Conservation (phyloP, 1,139 yeast species). For the Debaryomycetaceae sp. region DNA sequence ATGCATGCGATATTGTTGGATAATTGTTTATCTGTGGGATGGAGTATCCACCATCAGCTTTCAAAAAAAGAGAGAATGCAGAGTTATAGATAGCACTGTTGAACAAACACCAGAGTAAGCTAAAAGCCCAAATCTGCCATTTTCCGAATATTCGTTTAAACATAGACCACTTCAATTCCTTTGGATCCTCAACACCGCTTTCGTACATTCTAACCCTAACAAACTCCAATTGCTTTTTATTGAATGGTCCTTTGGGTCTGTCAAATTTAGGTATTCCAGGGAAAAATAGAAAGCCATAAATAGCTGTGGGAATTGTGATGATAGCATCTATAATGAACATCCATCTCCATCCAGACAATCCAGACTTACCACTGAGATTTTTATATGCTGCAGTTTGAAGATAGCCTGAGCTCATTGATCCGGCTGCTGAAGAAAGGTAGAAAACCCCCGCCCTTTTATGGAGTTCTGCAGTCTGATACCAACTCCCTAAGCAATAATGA, state of each 20-base stretch:
- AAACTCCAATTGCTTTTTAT: conserved; percentile 1
- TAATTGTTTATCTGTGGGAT: conserved; percentile 35
- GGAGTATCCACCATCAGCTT: conserved; percentile 38
- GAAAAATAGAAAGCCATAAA: conserved; percentile 6
- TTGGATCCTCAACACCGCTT: neutral
- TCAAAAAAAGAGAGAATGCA: conserved; percentile 49
- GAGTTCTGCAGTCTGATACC: conserved; percentile 12
- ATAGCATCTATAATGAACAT: conserved; percentile 15
- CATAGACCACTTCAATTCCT: conserved; percentile 15
- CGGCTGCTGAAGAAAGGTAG: conserved; percentile 12
- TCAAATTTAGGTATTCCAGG: conserved; percentile 8
- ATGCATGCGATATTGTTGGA: conserved; percentile 47
- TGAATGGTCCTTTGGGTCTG: neutral
- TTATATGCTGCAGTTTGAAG: conserved; percentile 11
- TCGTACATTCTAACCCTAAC: conserved; percentile 1
- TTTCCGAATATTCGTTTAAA: conserved; percentile 9
- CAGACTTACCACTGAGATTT: conserved; percentile 6
- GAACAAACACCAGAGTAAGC: conserved; percentile 7
- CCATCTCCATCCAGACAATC: conserved; percentile 14
- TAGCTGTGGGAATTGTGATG: conserved; percentile 9
- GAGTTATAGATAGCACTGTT: conserved; percentile 37
- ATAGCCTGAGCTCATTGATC: conserved; percentile 13
- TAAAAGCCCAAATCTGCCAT: conserved; percentile 25
- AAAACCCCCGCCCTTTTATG: conserved; percentile 12
- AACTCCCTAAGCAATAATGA: conserved; percentile 12